Conservation (phyloP, 2,329 filamentous ascomycete species). For the Colletotrichum sp. region DNA sequence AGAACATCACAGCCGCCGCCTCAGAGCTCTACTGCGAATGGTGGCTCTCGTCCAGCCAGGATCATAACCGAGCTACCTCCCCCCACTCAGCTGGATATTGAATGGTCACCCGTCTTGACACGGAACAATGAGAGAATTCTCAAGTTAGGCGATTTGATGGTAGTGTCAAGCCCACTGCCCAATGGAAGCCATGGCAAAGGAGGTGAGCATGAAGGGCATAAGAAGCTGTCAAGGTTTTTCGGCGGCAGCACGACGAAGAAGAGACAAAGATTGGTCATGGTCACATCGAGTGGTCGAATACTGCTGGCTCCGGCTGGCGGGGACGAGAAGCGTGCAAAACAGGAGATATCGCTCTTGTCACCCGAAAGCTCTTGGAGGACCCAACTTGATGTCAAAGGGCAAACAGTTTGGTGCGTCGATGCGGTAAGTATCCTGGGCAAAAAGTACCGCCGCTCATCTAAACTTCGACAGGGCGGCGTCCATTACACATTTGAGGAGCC, state of each 20-base stretch:
- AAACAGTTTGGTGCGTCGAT: constrained; percentile 89
- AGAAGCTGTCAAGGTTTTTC: constrained; percentile 93
- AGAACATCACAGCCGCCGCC: constrained; percentile 37
- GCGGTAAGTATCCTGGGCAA: constrained; percentile 67
- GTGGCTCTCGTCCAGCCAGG: constrained; percentile 67
- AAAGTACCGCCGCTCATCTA: constrained; percentile 17
- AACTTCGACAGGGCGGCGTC: constrained; percentile 70
- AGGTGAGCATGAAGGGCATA: constrained; percentile 72
- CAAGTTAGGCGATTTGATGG: constrained; percentile 89
- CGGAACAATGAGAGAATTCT: constrained; percentile 91
- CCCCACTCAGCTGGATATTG: constrained; percentile 95
- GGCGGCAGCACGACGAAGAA: constrained; percentile 91
- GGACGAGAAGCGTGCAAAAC: constrained; percentile 94
- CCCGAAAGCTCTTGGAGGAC: constrained; percentile 79
- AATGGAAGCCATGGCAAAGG: constrained; percentile 75
- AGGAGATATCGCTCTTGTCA: constrained; percentile 83
- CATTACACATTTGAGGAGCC: constrained; percentile 93
- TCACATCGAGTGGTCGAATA: constrained; percentile 89
- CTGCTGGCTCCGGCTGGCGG: constrained; percentile 90
- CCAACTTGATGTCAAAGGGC: constrained; percentile 83
- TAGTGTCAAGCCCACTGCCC: constrained; percentile 77
- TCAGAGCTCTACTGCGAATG: constrained; percentile 45
- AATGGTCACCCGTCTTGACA: constrained; percentile 96
- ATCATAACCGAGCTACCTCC: constrained; percentile 95
- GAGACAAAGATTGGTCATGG: constrained; percentile 89